phyloP scores from a whole-genome alignment of 169 alveolate species.

The Neospora caninum region DNA sequence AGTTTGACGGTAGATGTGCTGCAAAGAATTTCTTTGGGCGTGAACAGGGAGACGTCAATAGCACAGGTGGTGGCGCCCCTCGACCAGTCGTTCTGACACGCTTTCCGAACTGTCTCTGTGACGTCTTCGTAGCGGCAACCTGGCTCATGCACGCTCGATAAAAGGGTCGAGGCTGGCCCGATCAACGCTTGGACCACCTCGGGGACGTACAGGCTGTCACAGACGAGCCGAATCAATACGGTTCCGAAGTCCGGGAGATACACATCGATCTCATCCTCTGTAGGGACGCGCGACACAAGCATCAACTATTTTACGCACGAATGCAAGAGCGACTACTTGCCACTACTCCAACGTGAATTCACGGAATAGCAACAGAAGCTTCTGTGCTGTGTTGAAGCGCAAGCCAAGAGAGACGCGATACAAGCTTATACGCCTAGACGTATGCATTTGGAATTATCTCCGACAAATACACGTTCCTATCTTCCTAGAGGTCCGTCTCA shows the following conservation, averaged over 20 bases:
- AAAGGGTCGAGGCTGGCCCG: background rate
- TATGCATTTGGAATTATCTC: too few species aligned
- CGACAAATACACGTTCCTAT: too few species aligned
- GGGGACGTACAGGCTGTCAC: background rate
- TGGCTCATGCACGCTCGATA: background rate
- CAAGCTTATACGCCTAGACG: too few species aligned
- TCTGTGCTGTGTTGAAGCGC: too few species aligned
- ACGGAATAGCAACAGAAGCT: too few species aligned
- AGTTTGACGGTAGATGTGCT: background rate
- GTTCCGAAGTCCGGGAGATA: background rate
- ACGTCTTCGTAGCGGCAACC: slow-evolving; percentile 21
- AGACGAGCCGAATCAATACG: background rate
- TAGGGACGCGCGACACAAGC: background rate
- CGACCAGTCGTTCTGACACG: background rate
- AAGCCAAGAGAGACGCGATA: too few species aligned
- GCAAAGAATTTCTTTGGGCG: background rate
- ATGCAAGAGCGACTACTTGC: too few species aligned
- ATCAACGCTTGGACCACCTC: background rate
- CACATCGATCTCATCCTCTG: background rate
- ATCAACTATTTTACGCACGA: too few species aligned
- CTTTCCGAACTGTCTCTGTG: background rate
- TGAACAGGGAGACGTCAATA: background rate
- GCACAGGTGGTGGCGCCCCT: background rate
- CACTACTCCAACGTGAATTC: too few species aligned
- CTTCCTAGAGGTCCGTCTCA: too few species aligned